phyloP scores from a whole-genome alignment of 805 yeast genomes.

The Candida xyloterini region DNA sequence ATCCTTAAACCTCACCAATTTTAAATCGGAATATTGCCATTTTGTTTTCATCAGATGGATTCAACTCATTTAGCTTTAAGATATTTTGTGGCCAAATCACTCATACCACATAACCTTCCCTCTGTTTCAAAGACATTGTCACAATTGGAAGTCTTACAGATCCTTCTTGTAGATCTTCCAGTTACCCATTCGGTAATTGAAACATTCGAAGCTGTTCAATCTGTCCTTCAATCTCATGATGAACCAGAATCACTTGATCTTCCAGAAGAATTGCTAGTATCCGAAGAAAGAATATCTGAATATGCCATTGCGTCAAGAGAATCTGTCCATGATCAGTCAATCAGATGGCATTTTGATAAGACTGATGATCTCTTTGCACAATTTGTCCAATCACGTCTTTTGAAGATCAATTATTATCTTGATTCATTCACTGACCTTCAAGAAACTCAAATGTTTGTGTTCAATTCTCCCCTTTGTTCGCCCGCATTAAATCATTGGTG shows the following conservation, averaged over 20 bases:
- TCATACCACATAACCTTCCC: constrained; percentile 13
- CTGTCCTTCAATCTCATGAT: neutral
- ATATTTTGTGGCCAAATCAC: constrained; percentile 8
- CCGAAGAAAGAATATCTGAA: neutral
- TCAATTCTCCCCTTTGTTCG: neutral
- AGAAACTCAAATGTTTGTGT: neutral
- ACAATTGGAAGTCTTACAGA: neutral
- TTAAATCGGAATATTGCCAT: too few relatives aligned
- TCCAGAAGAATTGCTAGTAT: neutral
- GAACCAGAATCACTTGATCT: neutral
- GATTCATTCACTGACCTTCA: constrained; percentile 7
- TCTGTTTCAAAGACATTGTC: constrained; percentile 1
- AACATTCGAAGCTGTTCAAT: neutral
- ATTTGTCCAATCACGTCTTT: constrained; percentile 23
- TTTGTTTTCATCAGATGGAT: neutral
- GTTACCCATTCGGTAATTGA: constrained; percentile 1
- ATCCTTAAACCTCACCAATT: too few relatives aligned
- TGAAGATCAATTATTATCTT: constrained; percentile 18
- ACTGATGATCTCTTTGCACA: constrained; percentile 8
- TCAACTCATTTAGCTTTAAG: neutral
- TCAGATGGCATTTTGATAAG: constrained; percentile 9
- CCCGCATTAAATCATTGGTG: constrained; percentile 22
- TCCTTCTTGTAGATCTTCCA: constrained; percentile 11
- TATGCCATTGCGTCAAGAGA: neutral
- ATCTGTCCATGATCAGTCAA: neutral